A percentile compares a stretch with the other conserved stretches of the same genome.
phyloP scores from a whole-genome alignment of 805 yeast species.

The Komagataella mondaviorum region DNA sequence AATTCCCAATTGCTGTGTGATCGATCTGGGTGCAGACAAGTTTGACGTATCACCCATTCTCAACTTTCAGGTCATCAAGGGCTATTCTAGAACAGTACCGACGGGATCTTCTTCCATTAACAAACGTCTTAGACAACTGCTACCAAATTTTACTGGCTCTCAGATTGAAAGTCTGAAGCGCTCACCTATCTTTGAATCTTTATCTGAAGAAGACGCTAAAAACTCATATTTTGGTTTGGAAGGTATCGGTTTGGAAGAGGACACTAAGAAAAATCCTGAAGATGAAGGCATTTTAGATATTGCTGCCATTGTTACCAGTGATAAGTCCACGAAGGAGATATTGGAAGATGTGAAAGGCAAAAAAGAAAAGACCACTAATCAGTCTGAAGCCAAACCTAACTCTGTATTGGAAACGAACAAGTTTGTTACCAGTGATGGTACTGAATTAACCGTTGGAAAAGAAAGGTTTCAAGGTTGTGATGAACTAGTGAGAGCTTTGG shows the following conservation, averaged over 20 bases:
- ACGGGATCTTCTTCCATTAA: slow-evolving; percentile 64
- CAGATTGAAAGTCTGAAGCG: slow-evolving; percentile 69
- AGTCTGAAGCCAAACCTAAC: slow-evolving; percentile 27
- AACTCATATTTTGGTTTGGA: slow-evolving; percentile 50
- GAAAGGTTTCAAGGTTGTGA: slow-evolving; percentile 80
- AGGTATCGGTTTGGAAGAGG: slow-evolving; percentile 14
- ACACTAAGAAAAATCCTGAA: slow-evolving; percentile 9
- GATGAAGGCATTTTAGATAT: slow-evolving; percentile 78
- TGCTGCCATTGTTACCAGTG: slow-evolving; percentile 78
- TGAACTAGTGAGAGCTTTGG: slow-evolving; percentile 39
- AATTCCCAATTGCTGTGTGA: slow-evolving; percentile 51
- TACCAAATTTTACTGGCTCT: slow-evolving; percentile 40
- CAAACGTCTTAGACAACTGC: slow-evolving; percentile 28
- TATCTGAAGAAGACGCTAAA: slow-evolving; percentile 51
- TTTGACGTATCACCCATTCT: slow-evolving; percentile 73
- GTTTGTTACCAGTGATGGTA: slow-evolving; percentile 49
- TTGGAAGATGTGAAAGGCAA: slow-evolving; percentile 13
- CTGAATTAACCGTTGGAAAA: slow-evolving; percentile 60
- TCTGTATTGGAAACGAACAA: slow-evolving; percentile 60
- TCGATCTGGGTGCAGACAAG: slow-evolving; percentile 68
- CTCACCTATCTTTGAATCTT: slow-evolving; percentile 68
- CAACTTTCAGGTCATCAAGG: slow-evolving; percentile 45
- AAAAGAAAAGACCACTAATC: slow-evolving; percentile 6
- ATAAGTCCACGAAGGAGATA: slow-evolving; percentile 41
- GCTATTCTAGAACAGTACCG: slow-evolving; percentile 2